A percentile compares a stretch with the other conserved stretches of the same genome.
Conservation (phyloP, 1,284 basidiomycete genomes). For the Omphalotus olearius region DNA sequence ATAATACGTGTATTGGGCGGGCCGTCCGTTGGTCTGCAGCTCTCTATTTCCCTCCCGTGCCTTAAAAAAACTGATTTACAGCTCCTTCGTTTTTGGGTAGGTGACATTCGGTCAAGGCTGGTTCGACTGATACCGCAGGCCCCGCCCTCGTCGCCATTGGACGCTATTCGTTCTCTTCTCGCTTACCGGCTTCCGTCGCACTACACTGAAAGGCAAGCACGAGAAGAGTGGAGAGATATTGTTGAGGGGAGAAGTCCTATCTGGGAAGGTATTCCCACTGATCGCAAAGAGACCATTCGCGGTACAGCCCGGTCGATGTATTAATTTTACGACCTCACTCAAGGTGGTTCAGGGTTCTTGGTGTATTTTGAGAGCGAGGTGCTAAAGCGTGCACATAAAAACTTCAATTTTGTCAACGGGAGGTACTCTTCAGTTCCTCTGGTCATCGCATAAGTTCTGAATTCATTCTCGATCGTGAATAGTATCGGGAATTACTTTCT, state of each 20-base stretch:
- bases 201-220: slow-evolving; percentile 69
- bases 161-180: slow-evolving; percentile 73
- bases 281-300: slow-evolving; percentile 88
- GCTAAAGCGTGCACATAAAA: slow-evolving; percentile 85
- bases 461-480: background rate
- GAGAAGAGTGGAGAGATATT: slow-evolving; percentile 88
- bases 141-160: slow-evolving; percentile 52
- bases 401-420: slow-evolving; percentile 86
- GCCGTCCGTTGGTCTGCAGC: slow-evolving; percentile 65
- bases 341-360: slow-evolving; percentile 61
- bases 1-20: slow-evolving; percentile 82
- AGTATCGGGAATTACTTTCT: slow-evolving; percentile 89
- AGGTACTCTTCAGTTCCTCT: slow-evolving; percentile 41
- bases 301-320: slow-evolving; percentile 38
- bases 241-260: slow-evolving; percentile 84
- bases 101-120: slow-evolving; percentile 80
- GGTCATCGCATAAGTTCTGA: background rate
- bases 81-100: slow-evolving; percentile 29
- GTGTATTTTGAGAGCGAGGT: slow-evolving; percentile 89
- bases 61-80: slow-evolving; percentile 8
- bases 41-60: slow-evolving; percentile 5
- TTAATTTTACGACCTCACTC: background rate
- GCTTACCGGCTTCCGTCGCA: slow-evolving; percentile 76
- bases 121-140: slow-evolving; percentile 75
- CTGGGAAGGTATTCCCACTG: slow-evolving; percentile 88